Evolutionary conservation across 2,329 filamentous ascomycete genomes (phyloP), one percentile per base, ranked within the genome.

Genomic region (Sarocladium brachiariae): DNA sequence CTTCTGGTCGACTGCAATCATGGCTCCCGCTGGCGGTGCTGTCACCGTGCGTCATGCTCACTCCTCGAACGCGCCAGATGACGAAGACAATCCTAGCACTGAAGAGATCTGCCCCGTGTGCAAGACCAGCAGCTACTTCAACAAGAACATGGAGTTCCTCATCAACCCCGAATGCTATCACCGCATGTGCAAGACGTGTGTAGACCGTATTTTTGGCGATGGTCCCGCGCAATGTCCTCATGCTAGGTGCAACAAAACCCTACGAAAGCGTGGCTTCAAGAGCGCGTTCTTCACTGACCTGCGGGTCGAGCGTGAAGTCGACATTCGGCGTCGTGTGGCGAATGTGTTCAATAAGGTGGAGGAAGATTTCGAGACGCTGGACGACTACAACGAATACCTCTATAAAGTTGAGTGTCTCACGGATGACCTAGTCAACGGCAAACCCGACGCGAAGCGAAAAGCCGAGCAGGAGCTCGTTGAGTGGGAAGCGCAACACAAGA

Each of bases 131-230:
- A 88, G 90, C 57, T 97, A 97, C 74, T 86, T 97, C 62, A 96
- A 96, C 74, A 84, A 84, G 54, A 86, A 90, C 71, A 91, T 99
- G 80, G 80, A 86, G 57, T 97, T 99, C 71, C 86, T 93, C 59
- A 91, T 99, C 73, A 96, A 97, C 67, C 89, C 92, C 8, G 90
- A 95, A 75, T 99, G 93, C 79, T 99, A 99, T 75, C 93, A 99
- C 76, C 89, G 89, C 59, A 97, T 99, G 89, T 99, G 93, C 75
- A 86, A 89, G 66, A 91, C 88, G 52, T 99, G 93, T 72, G 91
- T 97, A 37, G 87, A 92, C 68, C 87, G 92, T 51, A 88, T 97
- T 60, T 99, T 97, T 77, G 87, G 86, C 31, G 84, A 89, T 51
- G 93, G 93, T 0, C 93, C 93, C 1, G 89, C 90, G 51, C 87